Base-by-base conservation (phyloP, 371 early-diverging fungal genomes). In the Batkoa obscura region DNA sequence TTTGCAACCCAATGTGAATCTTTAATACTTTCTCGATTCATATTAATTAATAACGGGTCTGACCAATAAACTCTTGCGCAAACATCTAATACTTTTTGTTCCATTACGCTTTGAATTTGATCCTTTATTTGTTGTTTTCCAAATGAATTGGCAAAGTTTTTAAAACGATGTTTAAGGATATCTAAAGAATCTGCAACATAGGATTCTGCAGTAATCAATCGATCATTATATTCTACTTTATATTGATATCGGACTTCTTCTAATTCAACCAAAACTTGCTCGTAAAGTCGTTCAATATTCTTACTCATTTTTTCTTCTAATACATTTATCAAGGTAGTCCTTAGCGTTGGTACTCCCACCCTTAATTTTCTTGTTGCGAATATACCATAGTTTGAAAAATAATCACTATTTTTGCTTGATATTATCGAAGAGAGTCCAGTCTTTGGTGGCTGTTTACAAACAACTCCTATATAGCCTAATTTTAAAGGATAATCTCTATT, bases 401-500 rank as follows among this genome's bases (percentile, higher is more conserved):
- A 84, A 4, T 73, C 67, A 34, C 74, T 74, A 48, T 66, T 72
- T 12, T 66, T 61, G 23, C 23, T 23, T 23, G 23, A 23, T 23
- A 23, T 23, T 23, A 23, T 23, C 30, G 71, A 72, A 6, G 72
- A 64, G 4, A 64, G 61, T 4, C 62, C 62, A 2, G 32, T n/a
- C 6, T 36, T 43, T 1, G 54, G 64, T 3, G 72, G 67, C 23
- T 23, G 23, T 66, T 87, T 86, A 71, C 94, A 92, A 5, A 99
- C 89, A 1, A 99, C 97, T 30, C 99, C 99, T 60, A 98, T 81
- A 66, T 97, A 99, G 3, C 99, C 99, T 15, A 96, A 72, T 50
- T 85, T 83, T 30, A 99, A 68, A 5, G 94, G 94, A 62, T 91
- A 92, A 53, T 94, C 87, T 49, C 80, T 73, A 58, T 98, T 95